A percentile compares a stretch with the other conserved stretches of the same genome.
phyloP scores from a whole-genome alignment of 2,329 filamentous ascomycete genomes.

The Cytospora chrysosperma region DNA sequence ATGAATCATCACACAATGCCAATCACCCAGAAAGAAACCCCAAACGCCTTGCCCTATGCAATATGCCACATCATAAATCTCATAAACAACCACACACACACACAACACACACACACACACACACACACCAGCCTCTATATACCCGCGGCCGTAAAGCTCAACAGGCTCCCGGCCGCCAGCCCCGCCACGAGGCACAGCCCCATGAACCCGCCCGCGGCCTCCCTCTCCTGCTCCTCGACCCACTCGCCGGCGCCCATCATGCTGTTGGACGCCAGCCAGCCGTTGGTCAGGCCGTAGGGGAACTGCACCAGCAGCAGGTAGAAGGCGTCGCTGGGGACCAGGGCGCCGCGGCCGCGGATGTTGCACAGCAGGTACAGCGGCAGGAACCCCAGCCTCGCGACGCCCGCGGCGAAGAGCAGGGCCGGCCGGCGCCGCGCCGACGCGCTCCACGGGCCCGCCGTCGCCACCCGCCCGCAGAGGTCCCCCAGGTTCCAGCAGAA shows the following conservation, averaged over 20 bases:
- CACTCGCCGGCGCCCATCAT: constrained; percentile 89
- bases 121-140: constrained; percentile 28
- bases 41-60: constrained; percentile 17
- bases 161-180: constrained; percentile 77
- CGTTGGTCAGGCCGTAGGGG: constrained; percentile 80
- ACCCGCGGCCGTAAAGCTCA: constrained; percentile 74
- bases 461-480: constrained; percentile 70
- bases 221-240: constrained; percentile 79
- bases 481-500: constrained; percentile 94
- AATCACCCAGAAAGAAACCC: neutral
- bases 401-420: constrained; percentile 64
- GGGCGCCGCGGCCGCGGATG: constrained; percentile 71
- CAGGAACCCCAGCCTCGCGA: constrained; percentile 68
- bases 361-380: constrained; percentile 92
- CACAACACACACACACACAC: no score
- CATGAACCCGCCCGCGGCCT: constrained; percentile 94
- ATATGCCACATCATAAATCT: neutral
- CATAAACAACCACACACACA: neutral
- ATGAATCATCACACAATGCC: neutral
- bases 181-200: constrained; percentile 83
- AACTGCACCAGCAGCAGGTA: constrained; percentile 84
- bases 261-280: constrained; percentile 79
- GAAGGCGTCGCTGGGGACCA: constrained; percentile 78
- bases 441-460: constrained; percentile 54
- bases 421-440: constrained; percentile 59